Conservation (phyloP, 768 basidiomycete genomes). For the Sporobolomyces phaffii region DNA sequence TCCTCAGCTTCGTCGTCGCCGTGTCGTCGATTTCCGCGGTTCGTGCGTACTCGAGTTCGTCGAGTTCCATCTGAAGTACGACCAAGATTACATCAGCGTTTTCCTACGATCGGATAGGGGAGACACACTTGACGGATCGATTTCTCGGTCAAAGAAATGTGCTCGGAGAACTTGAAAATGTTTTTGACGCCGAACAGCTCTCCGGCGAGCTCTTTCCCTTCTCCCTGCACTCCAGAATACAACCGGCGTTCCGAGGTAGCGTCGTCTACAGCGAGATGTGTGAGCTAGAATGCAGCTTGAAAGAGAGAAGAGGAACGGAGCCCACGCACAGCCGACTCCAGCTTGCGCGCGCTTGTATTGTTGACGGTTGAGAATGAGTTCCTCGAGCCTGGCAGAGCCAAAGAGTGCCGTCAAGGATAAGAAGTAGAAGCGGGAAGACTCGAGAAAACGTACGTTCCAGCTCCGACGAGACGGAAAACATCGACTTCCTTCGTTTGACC, state of each 20-base stretch:
- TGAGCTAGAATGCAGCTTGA: neutral
- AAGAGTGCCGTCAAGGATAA: too few species aligned
- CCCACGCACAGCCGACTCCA: slow-evolving; percentile 61
- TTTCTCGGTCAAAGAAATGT: slow-evolving; percentile 64
- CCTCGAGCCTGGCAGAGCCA: slow-evolving; percentile 56
- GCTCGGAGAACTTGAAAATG: slow-evolving; percentile 72
- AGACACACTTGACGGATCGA: slow-evolving; percentile 63
- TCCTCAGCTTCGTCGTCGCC: too few species aligned
- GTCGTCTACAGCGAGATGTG: neutral
- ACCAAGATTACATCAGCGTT: too few species aligned
- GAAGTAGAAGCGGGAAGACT: too few species aligned
- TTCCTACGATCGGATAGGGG: neutral
- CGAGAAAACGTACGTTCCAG: slow-evolving; percentile 62
- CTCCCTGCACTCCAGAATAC: slow-evolving; percentile 73
- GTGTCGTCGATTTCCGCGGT: slow-evolving; percentile 57
- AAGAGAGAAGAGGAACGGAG: slow-evolving; percentile 41
- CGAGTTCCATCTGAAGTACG: slow-evolving; percentile 49
- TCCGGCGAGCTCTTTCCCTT: slow-evolving; percentile 60
- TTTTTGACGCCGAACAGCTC: slow-evolving; percentile 81
- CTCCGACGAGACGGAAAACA: slow-evolving; percentile 75
- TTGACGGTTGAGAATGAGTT: slow-evolving; percentile 89
- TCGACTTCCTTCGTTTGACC: slow-evolving; percentile 80
- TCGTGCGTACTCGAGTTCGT: slow-evolving; percentile 69
- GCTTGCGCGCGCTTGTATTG: slow-evolving; percentile 60
- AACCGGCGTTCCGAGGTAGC: slow-evolving; percentile 51